These are phyloP conservation scores for Thelonectria blattea DNA, from an alignment of 2,329 filamentous ascomycete genomes.

Conservation along the genomic window DNA sequence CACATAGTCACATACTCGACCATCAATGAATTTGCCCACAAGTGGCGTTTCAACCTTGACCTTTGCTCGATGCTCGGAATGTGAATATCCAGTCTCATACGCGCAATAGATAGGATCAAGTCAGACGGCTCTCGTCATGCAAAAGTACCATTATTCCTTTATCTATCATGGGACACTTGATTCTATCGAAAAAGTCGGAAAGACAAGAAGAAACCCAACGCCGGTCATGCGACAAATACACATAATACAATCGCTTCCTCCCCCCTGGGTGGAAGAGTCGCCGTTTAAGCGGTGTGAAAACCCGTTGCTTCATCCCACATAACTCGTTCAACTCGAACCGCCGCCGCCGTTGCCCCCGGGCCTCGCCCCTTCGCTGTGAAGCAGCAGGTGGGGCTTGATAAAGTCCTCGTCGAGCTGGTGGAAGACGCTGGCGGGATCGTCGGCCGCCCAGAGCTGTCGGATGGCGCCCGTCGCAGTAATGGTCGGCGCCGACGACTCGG, in stretches of 20 bases:
- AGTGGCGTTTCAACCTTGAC: constrained; percentile 18
- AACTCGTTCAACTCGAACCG: constrained; percentile 29
- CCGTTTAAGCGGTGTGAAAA: too few species aligned
- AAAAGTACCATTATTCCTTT: constrained; percentile 16
- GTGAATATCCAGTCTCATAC: too few species aligned
- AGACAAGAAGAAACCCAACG: constrained; percentile 30
- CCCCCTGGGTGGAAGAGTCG: too few species aligned
- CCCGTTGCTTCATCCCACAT: constrained; percentile 4
- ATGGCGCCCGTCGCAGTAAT: constrained; percentile 80
- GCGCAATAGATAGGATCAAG: too few species aligned
- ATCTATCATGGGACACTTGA: constrained; percentile 26
- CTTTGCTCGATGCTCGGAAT: not conserved
- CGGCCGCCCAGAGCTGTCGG: constrained; percentile 79
- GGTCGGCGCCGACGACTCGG: constrained; percentile 45
- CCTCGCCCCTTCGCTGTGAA: constrained; percentile 66
- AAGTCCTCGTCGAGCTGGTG: constrained; percentile 93
- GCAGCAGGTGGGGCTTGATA: constrained; percentile 87
- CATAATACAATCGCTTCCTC: constrained; percentile 21
- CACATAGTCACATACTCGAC: constrained; percentile 18
- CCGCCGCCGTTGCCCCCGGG: constrained; percentile 38
- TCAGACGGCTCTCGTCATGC: not conserved
- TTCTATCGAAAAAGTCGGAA: constrained; percentile 22
- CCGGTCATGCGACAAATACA: constrained; percentile 35
- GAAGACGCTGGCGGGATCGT: constrained; percentile 90
- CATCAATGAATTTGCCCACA: constrained; percentile 21